Evolutionary conservation across 1,284 basidiomycete species (phyloP).

Genomic region (Prillingera fragicola): DNA sequence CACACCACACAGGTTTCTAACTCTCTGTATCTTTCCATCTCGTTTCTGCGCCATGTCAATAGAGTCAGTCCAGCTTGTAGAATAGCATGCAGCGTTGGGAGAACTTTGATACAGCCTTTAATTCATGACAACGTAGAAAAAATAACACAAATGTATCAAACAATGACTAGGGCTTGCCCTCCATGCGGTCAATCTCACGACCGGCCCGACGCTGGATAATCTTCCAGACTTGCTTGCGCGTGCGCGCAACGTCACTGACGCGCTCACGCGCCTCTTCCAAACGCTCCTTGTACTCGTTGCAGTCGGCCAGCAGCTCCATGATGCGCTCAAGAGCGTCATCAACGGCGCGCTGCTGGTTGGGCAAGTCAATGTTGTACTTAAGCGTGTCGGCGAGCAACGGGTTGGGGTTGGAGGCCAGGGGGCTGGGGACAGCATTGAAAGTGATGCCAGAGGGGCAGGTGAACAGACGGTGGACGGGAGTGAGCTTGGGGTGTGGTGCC

Average conservation of each 20-base stretch:
- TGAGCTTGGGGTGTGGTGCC: constrained; percentile 19
- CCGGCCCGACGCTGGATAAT: constrained; percentile 47
- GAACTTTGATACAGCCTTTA: too few relatives aligned
- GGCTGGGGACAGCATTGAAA: constrained; percentile 36
- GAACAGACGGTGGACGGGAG: constrained; percentile 44
- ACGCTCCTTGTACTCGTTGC: constrained; percentile 51
- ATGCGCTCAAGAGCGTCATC: constrained; percentile 47
- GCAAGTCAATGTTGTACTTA: constrained; percentile 42
- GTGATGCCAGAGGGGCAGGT: constrained; percentile 42
- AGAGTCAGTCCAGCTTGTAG: too few relatives aligned
- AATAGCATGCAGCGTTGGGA: too few relatives aligned
- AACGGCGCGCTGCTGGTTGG: constrained; percentile 41
- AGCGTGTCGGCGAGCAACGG: constrained; percentile 27
- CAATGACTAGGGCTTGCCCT: constrained; percentile 10
- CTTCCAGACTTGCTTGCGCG: constrained; percentile 50
- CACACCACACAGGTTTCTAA: constrained; percentile 17
- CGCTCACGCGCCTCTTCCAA: constrained; percentile 52
- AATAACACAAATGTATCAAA: neutral
- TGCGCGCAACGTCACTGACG: constrained; percentile 49
- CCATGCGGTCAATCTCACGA: constrained; percentile 33
- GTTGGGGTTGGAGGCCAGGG: constrained; percentile 14
- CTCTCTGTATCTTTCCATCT: too few relatives aligned
- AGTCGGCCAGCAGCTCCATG: constrained; percentile 50
- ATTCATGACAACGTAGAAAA: too few relatives aligned
- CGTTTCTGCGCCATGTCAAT: too few relatives aligned